These are phyloP conservation scores for Cercophora newfieldiana DNA, from an alignment of 495 filamentous ascomycete species.

Conservation along the genomic window DNA sequence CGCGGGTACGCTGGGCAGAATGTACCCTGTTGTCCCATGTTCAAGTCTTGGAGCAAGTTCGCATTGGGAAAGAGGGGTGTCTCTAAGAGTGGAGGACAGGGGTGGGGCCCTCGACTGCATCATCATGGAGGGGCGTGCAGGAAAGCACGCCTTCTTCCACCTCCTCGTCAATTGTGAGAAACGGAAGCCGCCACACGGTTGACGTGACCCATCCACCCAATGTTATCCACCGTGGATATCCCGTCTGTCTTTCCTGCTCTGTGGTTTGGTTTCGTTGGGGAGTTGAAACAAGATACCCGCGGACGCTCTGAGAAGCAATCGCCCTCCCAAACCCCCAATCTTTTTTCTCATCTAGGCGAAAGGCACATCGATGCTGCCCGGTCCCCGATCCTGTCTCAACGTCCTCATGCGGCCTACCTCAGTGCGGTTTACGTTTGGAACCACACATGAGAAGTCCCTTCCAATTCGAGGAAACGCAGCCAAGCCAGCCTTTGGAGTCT, in stretches of 20 bases:
- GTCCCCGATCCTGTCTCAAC: not conserved
- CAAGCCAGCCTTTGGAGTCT: constrained; percentile 14
- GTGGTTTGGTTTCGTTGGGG: not conserved
- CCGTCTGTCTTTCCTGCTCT: not conserved
- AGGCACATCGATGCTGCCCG: not conserved
- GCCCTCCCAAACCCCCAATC: no score
- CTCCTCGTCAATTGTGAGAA: not conserved
- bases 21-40: not conserved
- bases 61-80: constrained; percentile 12
- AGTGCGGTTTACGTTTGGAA: not conserved
- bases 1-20: constrained; percentile 24
- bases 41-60: constrained; percentile 1
- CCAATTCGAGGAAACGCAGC: constrained; percentile 1
- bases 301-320: no score
- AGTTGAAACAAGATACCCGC: not conserved
- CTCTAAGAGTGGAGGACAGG: not conserved
- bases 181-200: constrained; percentile 16
- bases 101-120: constrained; percentile 6
- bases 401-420: not conserved
- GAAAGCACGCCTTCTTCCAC: not conserved
- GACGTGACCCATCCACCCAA: constrained; percentile 3
- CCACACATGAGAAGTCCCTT: not conserved
- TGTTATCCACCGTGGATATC: not conserved
- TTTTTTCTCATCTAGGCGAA: no score
- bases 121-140: constrained; percentile 18